These are phyloP conservation scores for Calophaca sinica DNA, from an alignment of 306 rosid genomes.

Conservation along the genomic window DNA sequence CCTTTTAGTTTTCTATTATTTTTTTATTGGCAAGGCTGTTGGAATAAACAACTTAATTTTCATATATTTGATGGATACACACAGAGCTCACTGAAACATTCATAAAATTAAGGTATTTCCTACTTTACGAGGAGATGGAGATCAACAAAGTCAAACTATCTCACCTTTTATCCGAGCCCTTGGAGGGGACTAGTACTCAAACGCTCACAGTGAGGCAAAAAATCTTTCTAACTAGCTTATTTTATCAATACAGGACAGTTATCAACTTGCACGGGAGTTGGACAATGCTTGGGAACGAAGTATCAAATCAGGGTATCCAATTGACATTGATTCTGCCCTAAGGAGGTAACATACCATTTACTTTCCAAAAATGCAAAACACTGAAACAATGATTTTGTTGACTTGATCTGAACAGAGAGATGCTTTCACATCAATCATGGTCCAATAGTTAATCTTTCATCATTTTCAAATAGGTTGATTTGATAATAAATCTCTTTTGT, in stretches of 20 bases:
- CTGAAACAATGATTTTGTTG: constrained; percentile 4
- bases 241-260: constrained; percentile 71
- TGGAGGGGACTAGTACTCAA: background rate
- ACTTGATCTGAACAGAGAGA: constrained; percentile 31
- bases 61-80: too few relatives aligned
- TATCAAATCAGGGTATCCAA: constrained; percentile 62
- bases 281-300: constrained; percentile 74
- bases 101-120: too few relatives aligned
- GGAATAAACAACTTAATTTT: too few relatives aligned
- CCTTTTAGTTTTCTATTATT: too few relatives aligned
- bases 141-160: too few relatives aligned
- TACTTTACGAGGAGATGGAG: too few relatives aligned
- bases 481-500: constrained; percentile 33
- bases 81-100: too few relatives aligned
- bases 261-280: constrained; percentile 91
- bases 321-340: constrained; percentile 68
- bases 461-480: constrained; percentile 28
- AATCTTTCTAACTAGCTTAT: constrained; percentile 39
- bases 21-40: too few relatives aligned
- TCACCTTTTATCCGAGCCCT: too few relatives aligned
- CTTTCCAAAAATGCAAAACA: constrained; percentile 29
- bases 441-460: constrained; percentile 22
- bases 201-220: constrained; percentile 12
- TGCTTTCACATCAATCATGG: constrained; percentile 11
- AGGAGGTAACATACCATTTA: constrained; percentile 58